phyloP scores from a whole-genome alignment of 2,329 filamentous ascomycete genomes.

The Xylariaceae sp. region DNA sequence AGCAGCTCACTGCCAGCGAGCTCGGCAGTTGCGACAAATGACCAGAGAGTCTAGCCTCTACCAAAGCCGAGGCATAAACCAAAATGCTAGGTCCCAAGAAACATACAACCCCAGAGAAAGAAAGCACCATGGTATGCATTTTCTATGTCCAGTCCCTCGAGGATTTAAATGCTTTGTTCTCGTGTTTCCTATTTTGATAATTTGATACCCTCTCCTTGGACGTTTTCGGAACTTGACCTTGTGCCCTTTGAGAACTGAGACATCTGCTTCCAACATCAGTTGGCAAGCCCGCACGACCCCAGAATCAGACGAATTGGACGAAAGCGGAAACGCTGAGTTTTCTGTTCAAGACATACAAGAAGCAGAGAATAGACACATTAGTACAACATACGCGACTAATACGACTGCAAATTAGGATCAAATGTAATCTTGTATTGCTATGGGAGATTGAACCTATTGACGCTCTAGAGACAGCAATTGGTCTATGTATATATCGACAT shows the following conservation, averaged over 20 bases:
- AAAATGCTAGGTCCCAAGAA: neutral
- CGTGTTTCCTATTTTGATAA: conserved; percentile 3
- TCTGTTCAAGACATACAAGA: too few species aligned
- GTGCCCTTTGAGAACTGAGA: conserved; percentile 6
- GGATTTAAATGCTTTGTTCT: conserved; percentile 12
- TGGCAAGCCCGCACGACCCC: neutral
- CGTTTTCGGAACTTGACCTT: conserved; percentile 10
- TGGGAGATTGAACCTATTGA: too few species aligned
- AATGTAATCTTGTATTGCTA: too few species aligned
- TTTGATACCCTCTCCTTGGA: neutral
- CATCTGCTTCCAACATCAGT: neutral
- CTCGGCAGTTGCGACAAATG: too few species aligned
- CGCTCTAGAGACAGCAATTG: too few species aligned
- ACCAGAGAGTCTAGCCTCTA: too few species aligned
- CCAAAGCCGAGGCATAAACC: too few species aligned
- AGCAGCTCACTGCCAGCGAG: too few species aligned
- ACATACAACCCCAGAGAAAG: neutral
- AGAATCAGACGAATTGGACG: neutral
- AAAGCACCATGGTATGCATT: neutral
- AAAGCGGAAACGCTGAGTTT: conserved; percentile 4
- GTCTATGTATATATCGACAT: too few species aligned
- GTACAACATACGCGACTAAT: too few species aligned
- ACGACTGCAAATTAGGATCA: too few species aligned
- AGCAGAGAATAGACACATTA: too few species aligned
- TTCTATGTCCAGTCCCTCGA: conserved; percentile 6